Evolutionary conservation across 169 alveolate genomes (phyloP).

Genomic region (Plasmodium cynomolgi): DNA sequence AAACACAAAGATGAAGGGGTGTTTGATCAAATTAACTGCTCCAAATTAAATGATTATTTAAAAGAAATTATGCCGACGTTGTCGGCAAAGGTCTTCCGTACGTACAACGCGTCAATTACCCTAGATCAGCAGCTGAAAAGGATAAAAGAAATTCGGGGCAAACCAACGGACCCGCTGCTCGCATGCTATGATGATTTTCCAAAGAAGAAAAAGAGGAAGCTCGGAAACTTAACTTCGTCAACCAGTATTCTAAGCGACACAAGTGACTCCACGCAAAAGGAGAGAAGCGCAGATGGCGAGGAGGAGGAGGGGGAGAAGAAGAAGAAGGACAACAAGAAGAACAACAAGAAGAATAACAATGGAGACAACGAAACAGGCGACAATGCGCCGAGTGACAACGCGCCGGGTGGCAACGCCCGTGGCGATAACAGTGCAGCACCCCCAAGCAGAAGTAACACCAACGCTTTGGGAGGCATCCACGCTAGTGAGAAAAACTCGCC

Average conservation of each 20-base stretch:
- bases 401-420: neutral
- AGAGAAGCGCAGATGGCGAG: conserved; percentile 23
- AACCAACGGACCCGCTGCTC: conserved; percentile 12
- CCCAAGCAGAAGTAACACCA: neutral
- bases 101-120: conserved; percentile 99
- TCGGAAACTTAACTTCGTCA: conserved; percentile 14
- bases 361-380: neutral
- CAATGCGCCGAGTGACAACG: neutral
- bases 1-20: conserved; percentile 93
- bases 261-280: conserved; percentile 42
- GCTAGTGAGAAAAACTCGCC: conserved; percentile 75
- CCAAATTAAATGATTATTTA: conserved; percentile 94
- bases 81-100: conserved; percentile 99
- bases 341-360: neutral
- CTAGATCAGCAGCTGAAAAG: conserved; percentile 93
- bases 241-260: conserved; percentile 33
- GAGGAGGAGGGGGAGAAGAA: no score
- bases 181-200: conserved; percentile 18
- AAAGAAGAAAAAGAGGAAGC: conserved; percentile 42
- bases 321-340: no score
- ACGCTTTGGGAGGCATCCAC: conserved; percentile 2
- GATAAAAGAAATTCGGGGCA: conserved; percentile 62
- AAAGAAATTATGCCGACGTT: conserved; percentile 97
- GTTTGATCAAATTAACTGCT: conserved; percentile 89
- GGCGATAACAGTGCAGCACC: neutral